Conservation (phyloP, 331 rosid genomes). For the Arachis monticola region DNA sequence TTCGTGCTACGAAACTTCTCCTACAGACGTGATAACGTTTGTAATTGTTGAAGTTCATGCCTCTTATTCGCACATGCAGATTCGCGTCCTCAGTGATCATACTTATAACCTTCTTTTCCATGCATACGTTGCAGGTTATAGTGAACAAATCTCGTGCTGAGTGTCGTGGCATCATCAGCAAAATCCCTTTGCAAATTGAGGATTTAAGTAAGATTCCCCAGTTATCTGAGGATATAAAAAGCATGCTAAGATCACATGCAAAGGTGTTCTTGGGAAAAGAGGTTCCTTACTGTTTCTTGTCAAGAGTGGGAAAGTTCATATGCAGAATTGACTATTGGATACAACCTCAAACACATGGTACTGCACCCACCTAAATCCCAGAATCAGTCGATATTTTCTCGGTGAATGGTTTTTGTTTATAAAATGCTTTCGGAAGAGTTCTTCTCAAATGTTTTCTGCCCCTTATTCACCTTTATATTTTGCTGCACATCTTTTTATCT, state of each 20-base stretch:
- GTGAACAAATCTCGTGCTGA: constrained; percentile 92
- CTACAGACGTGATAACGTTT: constrained; percentile 2
- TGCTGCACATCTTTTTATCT: background rate
- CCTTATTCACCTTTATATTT: constrained; percentile 1
- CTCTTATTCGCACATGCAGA: constrained; percentile 6
- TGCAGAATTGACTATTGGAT: constrained; percentile 80
- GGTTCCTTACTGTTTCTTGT: constrained; percentile 79
- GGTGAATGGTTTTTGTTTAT: constrained; percentile 23
- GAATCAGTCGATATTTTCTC: constrained; percentile 12
- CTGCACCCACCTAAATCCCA: constrained; percentile 16
- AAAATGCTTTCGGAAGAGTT: constrained; percentile 24
- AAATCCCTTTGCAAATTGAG: constrained; percentile 69
- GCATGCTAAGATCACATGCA: constrained; percentile 66
- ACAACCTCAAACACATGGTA: constrained; percentile 92
- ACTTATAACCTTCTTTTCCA: constrained; percentile 9
- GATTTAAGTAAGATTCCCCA: constrained; percentile 66
- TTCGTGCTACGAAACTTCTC: constrained; percentile 19
- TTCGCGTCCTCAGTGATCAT: constrained; percentile 9
- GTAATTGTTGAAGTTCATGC: constrained; percentile 24
- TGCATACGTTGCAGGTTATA: constrained; percentile 61
- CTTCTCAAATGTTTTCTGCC: background rate
- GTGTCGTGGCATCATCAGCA: constrained; percentile 64
- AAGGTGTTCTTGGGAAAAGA: constrained; percentile 85
- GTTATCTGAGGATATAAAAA: constrained; percentile 65
- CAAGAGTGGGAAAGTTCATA: constrained; percentile 67